Base-by-base conservation (phyloP, 1,139 yeast genomes). In the Diutina mesorugosa region DNA sequence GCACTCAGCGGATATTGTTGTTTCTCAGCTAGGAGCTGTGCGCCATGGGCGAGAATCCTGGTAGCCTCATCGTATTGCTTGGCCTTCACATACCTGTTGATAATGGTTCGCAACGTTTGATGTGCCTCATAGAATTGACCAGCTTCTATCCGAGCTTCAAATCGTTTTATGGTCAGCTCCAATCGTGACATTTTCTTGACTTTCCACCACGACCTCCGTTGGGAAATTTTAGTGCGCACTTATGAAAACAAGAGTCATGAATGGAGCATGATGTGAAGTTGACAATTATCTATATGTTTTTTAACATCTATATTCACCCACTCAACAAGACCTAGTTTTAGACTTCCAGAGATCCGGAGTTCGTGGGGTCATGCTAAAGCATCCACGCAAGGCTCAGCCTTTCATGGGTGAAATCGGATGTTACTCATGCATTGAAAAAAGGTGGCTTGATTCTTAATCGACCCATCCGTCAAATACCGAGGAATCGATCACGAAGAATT, bases 91-190 rank as follows among this genome's bases (percentile, higher is more conserved):
- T 88, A 86, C 65, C 99, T 76, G 62, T 90, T 90, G 54, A 88
- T 90, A 58, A 91, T 86, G 8, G 97, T 90, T 64, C 97, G 76
- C 56, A 91, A 77, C 0, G 96, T 91, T 69, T 91, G 98, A 66
- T 91, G 97, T 0, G 98, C 98, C 67, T 93, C 99, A 66, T 91
- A 91, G 71, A 78, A 90, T 57, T 90, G 87, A 2, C 90, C 90
- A 55, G 78, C 79, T 55, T 79, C 81, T 61, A 91, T 85, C 64
- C 87, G 85, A 54, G 79, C 77, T 64, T 83, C 81, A 71, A 86
- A 86, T 60, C 93, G 72, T 41, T 76, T 81, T 54, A 86, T 70
- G 2, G 90, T 84, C 64, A 80, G 79, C 57, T 78, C 53, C 28
- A 50, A 50, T 4, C 35, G 35, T 7, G 53, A 50, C 53, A 50